Percentiles rank a stretch among this genome's conserved stretches.
Conservation (phyloP, 192 early-diverging fungal species). For the Coemansia sp. region DNA sequence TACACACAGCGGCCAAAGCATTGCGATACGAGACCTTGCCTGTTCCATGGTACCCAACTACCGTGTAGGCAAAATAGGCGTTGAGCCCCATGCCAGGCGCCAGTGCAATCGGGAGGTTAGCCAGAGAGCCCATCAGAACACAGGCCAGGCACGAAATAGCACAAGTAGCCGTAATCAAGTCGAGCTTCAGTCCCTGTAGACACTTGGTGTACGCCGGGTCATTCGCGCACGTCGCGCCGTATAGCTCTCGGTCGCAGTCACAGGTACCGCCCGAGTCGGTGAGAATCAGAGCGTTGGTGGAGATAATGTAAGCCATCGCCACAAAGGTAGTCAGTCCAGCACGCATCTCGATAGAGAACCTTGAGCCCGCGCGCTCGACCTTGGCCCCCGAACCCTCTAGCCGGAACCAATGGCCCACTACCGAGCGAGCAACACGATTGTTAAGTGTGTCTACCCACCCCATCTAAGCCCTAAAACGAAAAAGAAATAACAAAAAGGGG, state of each 20-base stretch:
- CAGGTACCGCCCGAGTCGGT: slow-evolving; percentile 78
- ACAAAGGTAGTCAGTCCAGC: slow-evolving; percentile 70
- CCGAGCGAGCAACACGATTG: slow-evolving; percentile 55
- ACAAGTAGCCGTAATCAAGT: slow-evolving; percentile 73
- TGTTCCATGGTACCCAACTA: slow-evolving; percentile 77
- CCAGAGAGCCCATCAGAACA: slow-evolving; percentile 65
- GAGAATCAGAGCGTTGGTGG: slow-evolving; percentile 72
- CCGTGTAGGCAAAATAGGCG: slow-evolving; percentile 81
- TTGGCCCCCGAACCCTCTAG: slow-evolving; percentile 61
- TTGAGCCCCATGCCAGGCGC: slow-evolving; percentile 84
- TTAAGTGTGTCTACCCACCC: slow-evolving; percentile 59
- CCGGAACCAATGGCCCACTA: slow-evolving; percentile 61
- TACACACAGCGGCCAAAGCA: slow-evolving; percentile 73
- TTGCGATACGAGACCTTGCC: slow-evolving; percentile 69
- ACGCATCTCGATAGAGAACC: slow-evolving; percentile 65
- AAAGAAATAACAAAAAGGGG: not conserved
- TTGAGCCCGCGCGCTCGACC: slow-evolving; percentile 60
- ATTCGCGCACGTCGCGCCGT: slow-evolving; percentile 58
- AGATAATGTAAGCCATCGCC: slow-evolving; percentile 74
- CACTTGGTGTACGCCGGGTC: slow-evolving; percentile 64
- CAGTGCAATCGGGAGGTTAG: slow-evolving; percentile 76
- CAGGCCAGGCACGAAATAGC: slow-evolving; percentile 64
- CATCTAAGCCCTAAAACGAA: slow-evolving; percentile 25
- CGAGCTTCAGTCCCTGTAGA: slow-evolving; percentile 61
- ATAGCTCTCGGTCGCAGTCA: slow-evolving; percentile 58